These are phyloP conservation scores for Corylus heterophylla DNA, from an alignment of 306 rosid genomes.

Conservation along the genomic window DNA sequence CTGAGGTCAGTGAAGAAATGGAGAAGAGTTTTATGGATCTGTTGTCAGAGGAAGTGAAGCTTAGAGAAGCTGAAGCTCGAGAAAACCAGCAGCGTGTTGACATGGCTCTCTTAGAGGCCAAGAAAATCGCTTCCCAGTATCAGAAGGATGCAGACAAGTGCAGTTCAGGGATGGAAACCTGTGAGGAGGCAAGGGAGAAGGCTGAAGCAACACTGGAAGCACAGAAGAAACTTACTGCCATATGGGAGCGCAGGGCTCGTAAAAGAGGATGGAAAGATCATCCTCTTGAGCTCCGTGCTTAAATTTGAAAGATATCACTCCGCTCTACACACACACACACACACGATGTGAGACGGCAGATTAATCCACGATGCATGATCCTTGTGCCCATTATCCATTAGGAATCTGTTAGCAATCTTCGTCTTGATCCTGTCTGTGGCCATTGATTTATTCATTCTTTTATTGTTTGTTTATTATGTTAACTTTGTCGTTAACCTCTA, in stretches of 20 bases:
- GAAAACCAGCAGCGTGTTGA: constrained; percentile 45
- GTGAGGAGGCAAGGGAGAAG: constrained; percentile 57
- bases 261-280: constrained; percentile 52
- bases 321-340: too few species aligned
- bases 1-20: constrained; percentile 44
- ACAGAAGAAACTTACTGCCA: constrained; percentile 46
- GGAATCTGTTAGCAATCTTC: neutral
- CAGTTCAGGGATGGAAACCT: constrained; percentile 61
- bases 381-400: neutral
- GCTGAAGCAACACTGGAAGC: constrained; percentile 41
- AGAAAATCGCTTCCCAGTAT: constrained; percentile 52
- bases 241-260: constrained; percentile 59
- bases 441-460: neutral
- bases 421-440: neutral
- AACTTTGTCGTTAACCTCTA: neutral
- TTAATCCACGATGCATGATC: neutral
- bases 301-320: neutral
- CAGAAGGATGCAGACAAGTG: constrained; percentile 66
- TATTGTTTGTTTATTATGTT: neutral
- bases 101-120: constrained; percentile 45
- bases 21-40: constrained; percentile 41
- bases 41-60: constrained; percentile 46
- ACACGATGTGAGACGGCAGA: neutral
- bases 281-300: constrained; percentile 20
- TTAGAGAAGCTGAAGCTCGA: constrained; percentile 43